Percentiles rank a stretch among this genome's conserved stretches.
These are phyloP conservation scores for Malus hybrid DNA, from an alignment of 331 rosid genomes.

Conservation along the genomic window DNA sequence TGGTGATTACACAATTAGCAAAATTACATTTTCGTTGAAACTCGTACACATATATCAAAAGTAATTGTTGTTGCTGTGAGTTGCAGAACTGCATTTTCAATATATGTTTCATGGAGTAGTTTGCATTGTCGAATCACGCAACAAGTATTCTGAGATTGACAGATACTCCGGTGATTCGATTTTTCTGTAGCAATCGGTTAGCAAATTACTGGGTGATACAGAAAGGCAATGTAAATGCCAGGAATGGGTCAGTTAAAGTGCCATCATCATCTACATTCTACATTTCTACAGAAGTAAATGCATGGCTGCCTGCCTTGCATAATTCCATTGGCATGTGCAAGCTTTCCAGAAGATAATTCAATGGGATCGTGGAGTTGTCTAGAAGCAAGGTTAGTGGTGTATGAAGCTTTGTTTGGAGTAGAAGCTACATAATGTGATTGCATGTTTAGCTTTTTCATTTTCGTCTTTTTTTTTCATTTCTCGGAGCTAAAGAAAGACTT, in stretches of 20 bases:
- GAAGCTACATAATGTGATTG: background rate
- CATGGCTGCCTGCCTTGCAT: background rate
- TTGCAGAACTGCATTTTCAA: too few species aligned
- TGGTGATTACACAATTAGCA: background rate
- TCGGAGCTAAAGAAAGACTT: too few species aligned
- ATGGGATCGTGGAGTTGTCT: too few species aligned
- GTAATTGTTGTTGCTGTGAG: too few species aligned
- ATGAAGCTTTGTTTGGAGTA: background rate
- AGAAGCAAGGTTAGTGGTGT: background rate
- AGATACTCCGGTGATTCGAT: background rate
- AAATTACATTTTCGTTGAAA: background rate
- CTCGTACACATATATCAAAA: background rate
- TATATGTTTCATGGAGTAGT: too few species aligned
- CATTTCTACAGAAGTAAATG: background rate
- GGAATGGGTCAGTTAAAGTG: background rate
- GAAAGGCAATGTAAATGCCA: background rate
- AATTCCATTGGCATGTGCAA: too few species aligned
- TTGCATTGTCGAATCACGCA: background rate
- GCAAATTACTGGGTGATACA: background rate
- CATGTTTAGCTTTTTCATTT: too few species aligned
- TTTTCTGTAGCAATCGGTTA: background rate
- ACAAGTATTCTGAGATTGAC: too few species aligned
- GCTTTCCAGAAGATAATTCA: too few species aligned
- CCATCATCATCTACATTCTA: background rate
- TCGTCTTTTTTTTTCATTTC: too few species aligned